These are phyloP conservation scores for Tubosaeta sp. DNA, from an alignment of 768 basidiomycete genomes.

Conservation along the genomic window DNA sequence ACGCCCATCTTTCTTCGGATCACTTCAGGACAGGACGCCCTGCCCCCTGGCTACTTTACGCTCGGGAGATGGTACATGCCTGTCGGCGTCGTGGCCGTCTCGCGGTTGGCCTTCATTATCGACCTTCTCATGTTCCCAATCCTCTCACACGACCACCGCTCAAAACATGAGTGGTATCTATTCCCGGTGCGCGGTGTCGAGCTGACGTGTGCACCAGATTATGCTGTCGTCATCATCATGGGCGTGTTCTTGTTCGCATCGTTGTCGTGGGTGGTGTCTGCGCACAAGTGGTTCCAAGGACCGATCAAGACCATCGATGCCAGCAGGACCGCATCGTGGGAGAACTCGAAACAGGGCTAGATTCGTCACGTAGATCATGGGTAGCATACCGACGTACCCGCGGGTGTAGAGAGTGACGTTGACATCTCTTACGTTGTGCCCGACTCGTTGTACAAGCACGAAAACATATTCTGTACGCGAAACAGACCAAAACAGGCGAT, in stretches of 20 bases:
- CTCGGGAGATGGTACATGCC: conserved; percentile 60
- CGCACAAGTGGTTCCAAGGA: conserved; percentile 67
- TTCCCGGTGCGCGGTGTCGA: neutral
- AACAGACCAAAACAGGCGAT: neutral
- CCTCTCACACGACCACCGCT: conserved; percentile 36
- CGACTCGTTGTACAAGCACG: neutral
- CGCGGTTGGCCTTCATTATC: conserved; percentile 63
- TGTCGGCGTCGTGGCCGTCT: conserved; percentile 55
- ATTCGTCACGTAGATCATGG: neutral
- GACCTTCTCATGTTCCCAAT: conserved; percentile 58
- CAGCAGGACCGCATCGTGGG: neutral
- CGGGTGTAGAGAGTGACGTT: neutral
- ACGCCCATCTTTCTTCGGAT: conserved; percentile 68
- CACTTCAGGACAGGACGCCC: conserved; percentile 57
- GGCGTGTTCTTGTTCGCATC: conserved; percentile 62
- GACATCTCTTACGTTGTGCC: neutral
- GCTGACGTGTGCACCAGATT: conserved; percentile 42
- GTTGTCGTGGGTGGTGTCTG: conserved; percentile 61
- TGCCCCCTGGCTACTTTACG: conserved; percentile 56
- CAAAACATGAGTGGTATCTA: conserved; percentile 52
- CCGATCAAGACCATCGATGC: conserved; percentile 51
- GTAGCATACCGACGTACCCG: neutral
- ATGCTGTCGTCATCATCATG: conserved; percentile 62
- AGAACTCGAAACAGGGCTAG: conserved; percentile 12
- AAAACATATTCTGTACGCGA: neutral